phyloP scores from a whole-genome alignment of 352 stramenopile genomes.

The Hyphochytrium catenoides region DNA sequence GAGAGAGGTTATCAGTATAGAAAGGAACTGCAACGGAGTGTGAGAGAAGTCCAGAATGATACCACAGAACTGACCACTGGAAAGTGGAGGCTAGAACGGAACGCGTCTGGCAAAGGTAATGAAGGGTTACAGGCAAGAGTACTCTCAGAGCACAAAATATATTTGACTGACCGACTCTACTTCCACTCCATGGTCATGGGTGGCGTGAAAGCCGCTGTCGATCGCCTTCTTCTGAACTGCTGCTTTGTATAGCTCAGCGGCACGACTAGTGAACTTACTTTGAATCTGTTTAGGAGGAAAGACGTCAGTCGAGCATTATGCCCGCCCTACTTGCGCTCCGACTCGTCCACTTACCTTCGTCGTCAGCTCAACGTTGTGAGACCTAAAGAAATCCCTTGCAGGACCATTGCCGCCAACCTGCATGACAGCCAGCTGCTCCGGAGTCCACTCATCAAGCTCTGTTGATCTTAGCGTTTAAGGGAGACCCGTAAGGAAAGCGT shows the following conservation, averaged over 20 bases:
- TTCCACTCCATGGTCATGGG: not conserved
- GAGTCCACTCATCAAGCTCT: slow-evolving; percentile 87
- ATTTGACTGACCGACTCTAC: not conserved
- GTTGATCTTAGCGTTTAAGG: too few species aligned
- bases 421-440: slow-evolving; percentile 79
- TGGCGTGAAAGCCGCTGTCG: slow-evolving; percentile 17
- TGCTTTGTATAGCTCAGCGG: slow-evolving; percentile 59
- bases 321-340: not conserved
- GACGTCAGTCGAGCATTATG: not conserved
- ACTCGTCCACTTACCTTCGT: slow-evolving; percentile 28
- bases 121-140: too few species aligned
- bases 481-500: too few species aligned
- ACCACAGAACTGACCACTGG: too few species aligned
- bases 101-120: too few species aligned
- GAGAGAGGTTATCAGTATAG: too few species aligned
- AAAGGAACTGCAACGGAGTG: too few species aligned
- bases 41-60: too few species aligned
- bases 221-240: slow-evolving; percentile 57
- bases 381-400: slow-evolving; percentile 79
- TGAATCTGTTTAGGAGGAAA: slow-evolving; percentile 31
- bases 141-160: not conserved
- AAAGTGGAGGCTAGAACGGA: too few species aligned
- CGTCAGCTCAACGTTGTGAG: slow-evolving; percentile 56
- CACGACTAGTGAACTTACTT: slow-evolving; percentile 71
- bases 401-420: slow-evolving; percentile 72